phyloP scores from a whole-genome alignment of 495 filamentous ascomycete genomes.

The Aspergillus olivimuriae region DNA sequence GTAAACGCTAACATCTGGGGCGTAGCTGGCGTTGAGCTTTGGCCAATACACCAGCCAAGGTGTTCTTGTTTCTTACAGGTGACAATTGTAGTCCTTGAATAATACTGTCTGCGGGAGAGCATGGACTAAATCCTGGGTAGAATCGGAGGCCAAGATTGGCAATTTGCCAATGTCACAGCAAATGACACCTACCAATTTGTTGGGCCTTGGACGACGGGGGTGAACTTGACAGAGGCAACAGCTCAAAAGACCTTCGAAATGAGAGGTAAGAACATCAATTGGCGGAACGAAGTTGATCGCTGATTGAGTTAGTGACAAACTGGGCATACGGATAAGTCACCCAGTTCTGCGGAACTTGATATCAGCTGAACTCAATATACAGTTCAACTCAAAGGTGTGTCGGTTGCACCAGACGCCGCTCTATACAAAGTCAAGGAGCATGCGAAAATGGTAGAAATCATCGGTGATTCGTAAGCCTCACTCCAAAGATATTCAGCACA shows the following conservation, averaged over 20 bases:
- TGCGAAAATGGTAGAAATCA: conserved; percentile 54
- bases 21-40: conserved; percentile 51
- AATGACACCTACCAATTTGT: conserved; percentile 56
- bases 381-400: conserved; percentile 52
- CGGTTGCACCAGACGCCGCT: conserved; percentile 40
- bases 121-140: conserved; percentile 18
- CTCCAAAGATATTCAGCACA: neutral
- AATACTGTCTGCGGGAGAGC: neutral
- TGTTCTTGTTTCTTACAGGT: conserved; percentile 53
- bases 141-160: conserved; percentile 58
- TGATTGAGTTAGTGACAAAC: conserved; percentile 49
- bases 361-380: conserved; percentile 13
- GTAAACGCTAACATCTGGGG: conserved; percentile 2
- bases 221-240: conserved; percentile 15
- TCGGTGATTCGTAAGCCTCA: conserved; percentile 50
- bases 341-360: neutral
- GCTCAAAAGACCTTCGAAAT: conserved; percentile 28
- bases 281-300: too few relatives aligned
- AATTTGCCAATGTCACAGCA: conserved; percentile 60
- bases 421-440: conserved; percentile 48
- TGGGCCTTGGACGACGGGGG: conserved; percentile 18
- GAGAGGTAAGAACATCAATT: conserved; percentile 30
- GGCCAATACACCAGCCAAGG: conserved; percentile 50
- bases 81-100: neutral
- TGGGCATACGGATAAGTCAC: conserved; percentile 54